Base-by-base conservation (phyloP, 305 asterid genomes). In the Solanum hybrid region DNA sequence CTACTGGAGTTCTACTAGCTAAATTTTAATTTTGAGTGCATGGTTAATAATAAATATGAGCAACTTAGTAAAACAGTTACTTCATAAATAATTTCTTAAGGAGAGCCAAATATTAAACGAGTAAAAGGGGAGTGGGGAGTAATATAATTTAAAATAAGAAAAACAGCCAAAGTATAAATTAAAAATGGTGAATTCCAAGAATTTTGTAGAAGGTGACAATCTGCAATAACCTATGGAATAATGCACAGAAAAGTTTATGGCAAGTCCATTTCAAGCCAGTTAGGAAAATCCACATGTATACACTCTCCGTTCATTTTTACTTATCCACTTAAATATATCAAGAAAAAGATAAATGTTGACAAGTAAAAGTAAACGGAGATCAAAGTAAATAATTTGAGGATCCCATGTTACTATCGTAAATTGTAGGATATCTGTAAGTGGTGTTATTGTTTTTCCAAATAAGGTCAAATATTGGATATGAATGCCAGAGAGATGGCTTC, bases 181-280 rank as follows among this genome's bases (percentile, higher is more conserved):
- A 60, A 38, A 79, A 79, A 7, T 38, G 66, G n/a, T 76, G 42
- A 79, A 38, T 38, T 4, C 24, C 66, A 37, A 79, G 86, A 80
- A 24, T 79, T 79, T 79, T 12, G 66, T 38, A 12, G 86, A 80
- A 80, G 86, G 10, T 37, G 86, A 38, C 13, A 38, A 79, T 32
- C 56, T n/a, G 85, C 12, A 12, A n/a, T 36, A 37, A 7, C 36
- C 11, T 80, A 27, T 8, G n/a, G 86, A 81, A 81, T 16, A 40
- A 81, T 24, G 86, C 26, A 79, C 10, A 37, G 86, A 79, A 13
- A 24, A 31, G 66, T 24, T 24, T 24, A 24, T 38, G 27, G 34
- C 64, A 81, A 26, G 86, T 81, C 86, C 36, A 82, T 82, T 5
- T 82, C 40, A 82, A 82, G 87, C 87, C 87, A 82, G 73, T 46